Conservation (phyloP, 768 basidiomycete species). For the Hirschioporus abietinus region DNA sequence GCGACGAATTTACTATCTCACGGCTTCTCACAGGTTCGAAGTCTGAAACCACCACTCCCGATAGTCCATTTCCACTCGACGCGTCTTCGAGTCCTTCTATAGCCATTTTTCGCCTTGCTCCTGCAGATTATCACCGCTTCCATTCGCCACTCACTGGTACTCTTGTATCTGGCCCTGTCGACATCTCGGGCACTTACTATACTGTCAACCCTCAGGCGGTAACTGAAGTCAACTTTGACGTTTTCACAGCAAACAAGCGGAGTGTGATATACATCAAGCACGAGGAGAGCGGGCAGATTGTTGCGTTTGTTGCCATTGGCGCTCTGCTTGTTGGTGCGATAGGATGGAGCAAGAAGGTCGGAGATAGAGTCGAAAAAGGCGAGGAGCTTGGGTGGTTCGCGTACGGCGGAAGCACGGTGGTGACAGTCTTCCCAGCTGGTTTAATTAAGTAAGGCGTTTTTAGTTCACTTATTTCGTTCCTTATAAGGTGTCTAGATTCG, state of each 20-base stretch:
- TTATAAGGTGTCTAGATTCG: constrained; percentile 34
- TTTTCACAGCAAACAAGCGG: constrained; percentile 60
- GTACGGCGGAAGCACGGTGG: constrained; percentile 74
- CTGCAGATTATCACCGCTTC: constrained; percentile 79
- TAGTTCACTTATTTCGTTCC: constrained; percentile 1
- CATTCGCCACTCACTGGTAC: constrained; percentile 62
- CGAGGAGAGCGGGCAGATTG: constrained; percentile 34
- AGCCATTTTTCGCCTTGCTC: constrained; percentile 73
- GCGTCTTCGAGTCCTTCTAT: constrained; percentile 34
- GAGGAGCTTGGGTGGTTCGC: constrained; percentile 61
- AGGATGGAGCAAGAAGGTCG: constrained; percentile 53
- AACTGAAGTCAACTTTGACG: constrained; percentile 59
- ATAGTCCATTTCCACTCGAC: constrained; percentile 35
- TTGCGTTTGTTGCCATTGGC: constrained; percentile 73
- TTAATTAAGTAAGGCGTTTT: constrained; percentile 33
- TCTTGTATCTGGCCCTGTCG: constrained; percentile 33
- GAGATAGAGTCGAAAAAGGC: constrained; percentile 51
- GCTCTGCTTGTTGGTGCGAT: constrained; percentile 80
- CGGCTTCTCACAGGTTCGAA: constrained; percentile 35
- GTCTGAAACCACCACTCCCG: constrained; percentile 35
- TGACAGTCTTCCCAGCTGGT: constrained; percentile 53
- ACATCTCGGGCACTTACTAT: constrained; percentile 55
- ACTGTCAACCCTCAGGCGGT: constrained; percentile 79
- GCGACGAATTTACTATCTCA: constrained; percentile 61
- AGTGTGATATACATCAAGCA: constrained; percentile 51